phyloP scores from a whole-genome alignment of 768 basidiomycete genomes.

The Leccinum ochraceum region DNA sequence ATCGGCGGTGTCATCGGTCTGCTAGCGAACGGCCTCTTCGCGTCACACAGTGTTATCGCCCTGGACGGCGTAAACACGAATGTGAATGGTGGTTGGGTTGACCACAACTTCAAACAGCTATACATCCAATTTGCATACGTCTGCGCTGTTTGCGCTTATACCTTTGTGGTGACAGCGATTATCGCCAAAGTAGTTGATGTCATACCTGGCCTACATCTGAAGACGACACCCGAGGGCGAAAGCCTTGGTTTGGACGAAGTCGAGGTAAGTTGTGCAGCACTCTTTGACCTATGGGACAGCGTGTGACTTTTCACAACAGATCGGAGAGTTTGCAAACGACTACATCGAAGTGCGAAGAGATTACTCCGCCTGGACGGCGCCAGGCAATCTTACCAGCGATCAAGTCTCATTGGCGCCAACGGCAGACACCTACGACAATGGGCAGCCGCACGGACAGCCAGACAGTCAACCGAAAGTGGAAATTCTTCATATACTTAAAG shows the following conservation, averaged over 20 bases:
- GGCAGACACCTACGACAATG: conserved; percentile 24
- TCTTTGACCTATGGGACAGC: neutral
- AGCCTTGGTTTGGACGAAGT: conserved; percentile 68
- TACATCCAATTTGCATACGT: conserved; percentile 75
- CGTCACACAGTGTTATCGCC: conserved; percentile 57
- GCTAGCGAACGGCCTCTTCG: conserved; percentile 74
- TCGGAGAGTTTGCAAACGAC: conserved; percentile 69
- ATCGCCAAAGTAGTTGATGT: conserved; percentile 58
- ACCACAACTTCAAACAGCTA: conserved; percentile 76
- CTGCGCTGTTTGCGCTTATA: conserved; percentile 56
- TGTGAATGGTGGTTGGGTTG: conserved; percentile 67
- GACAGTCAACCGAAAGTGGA: conserved; percentile 24
- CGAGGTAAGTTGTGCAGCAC: conserved; percentile 47
- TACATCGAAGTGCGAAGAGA: conserved; percentile 71
- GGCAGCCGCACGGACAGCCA: conserved; percentile 41
- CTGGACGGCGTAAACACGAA: conserved; percentile 66
- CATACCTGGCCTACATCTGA: conserved; percentile 58
- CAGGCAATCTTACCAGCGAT: conserved; percentile 24
- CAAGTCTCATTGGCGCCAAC: conserved; percentile 10
- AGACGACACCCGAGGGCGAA: conserved; percentile 57
- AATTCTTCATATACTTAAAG: conserved; percentile 1
- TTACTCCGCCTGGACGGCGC: conserved; percentile 51
- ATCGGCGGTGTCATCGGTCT: conserved; percentile 81
- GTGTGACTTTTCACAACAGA: conserved; percentile 36
- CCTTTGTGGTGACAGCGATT: conserved; percentile 60